Evolutionary conservation across 371 early-diverging fungal species (phyloP).

Genomic region (Vairimorpha ceranae): DNA sequence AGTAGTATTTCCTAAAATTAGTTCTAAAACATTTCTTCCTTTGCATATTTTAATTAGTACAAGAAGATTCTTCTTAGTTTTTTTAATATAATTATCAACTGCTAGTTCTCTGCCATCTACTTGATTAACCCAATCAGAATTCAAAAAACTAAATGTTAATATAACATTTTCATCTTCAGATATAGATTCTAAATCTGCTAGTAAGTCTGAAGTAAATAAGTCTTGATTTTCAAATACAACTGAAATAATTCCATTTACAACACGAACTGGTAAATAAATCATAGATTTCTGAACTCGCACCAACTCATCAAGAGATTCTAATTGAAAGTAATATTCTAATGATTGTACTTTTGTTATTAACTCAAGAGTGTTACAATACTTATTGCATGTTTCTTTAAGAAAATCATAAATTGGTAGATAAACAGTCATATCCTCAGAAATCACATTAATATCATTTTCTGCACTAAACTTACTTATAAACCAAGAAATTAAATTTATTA

Average conservation of each 20-base stretch:
- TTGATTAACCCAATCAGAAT: slow-evolving; percentile 35
- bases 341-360: slow-evolving; percentile 71
- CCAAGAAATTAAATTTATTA: background rate
- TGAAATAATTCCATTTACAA: slow-evolving; percentile 76
- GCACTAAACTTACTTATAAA: background rate
- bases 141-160: slow-evolving; percentile 15
- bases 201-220: background rate
- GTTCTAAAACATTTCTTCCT: slow-evolving; percentile 28
- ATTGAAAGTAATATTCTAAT: slow-evolving; percentile 76
- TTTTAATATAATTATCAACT: slow-evolving; percentile 28
- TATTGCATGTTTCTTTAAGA: background rate
- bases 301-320: slow-evolving; percentile 77
- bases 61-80: slow-evolving; percentile 39
- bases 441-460: background rate
- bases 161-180: slow-evolving; percentile 15
- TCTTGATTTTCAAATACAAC: slow-evolving; percentile 67
- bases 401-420: background rate
- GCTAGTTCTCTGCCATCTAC: slow-evolving; percentile 31
- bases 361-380: slow-evolving; percentile 6
- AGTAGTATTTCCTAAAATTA: slow-evolving; percentile 17
- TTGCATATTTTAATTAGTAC: slow-evolving; percentile 25
- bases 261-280: slow-evolving; percentile 75
- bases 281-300: slow-evolving; percentile 72
- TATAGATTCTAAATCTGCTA: slow-evolving; percentile 6
- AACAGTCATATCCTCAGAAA: background rate